phyloP scores from a whole-genome alignment of 1,139 yeast species.

The Geotrichum candidum region DNA sequence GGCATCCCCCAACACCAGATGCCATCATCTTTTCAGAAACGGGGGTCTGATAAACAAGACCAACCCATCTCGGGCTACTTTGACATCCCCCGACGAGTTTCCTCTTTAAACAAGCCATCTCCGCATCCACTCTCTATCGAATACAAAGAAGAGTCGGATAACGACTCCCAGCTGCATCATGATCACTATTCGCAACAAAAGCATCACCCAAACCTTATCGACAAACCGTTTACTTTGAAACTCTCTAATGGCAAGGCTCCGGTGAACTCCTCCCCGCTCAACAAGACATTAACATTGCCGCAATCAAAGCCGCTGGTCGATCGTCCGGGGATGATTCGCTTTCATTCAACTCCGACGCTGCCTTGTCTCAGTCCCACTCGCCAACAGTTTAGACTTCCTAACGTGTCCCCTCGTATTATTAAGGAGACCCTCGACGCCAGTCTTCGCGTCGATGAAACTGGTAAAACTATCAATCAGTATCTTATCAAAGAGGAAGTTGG shows the following conservation, averaged over 20 bases:
- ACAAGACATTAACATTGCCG: not conserved
- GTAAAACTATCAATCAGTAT: conserved; percentile 43
- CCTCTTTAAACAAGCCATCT: conserved; percentile 3
- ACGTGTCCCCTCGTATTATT: conserved; percentile 31
- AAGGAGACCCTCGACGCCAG: conserved; percentile 38
- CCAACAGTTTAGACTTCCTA: conserved; percentile 35
- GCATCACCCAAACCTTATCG: not conserved
- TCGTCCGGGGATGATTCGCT: conserved; percentile 27
- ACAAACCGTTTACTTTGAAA: not conserved
- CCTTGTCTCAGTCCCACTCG: conserved; percentile 33
- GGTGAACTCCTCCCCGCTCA: not conserved
- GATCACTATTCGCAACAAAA: not conserved
- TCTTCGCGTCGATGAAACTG: conserved; percentile 31
- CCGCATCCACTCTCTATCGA: conserved; percentile 14
- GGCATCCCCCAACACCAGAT: not conserved
- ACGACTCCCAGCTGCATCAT: not conserved
- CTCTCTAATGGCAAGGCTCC: not conserved
- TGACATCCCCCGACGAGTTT: conserved; percentile 7
- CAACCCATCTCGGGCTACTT: conserved; percentile 6
- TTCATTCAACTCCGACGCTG: conserved; percentile 32
- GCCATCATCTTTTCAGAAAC: not conserved
- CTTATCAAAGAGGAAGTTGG: conserved; percentile 62
- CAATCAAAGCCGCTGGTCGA: conserved; percentile 1
- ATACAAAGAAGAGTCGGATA: conserved; percentile 5
- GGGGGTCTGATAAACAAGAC: not conserved